A percentile compares a stretch with the other conserved stretches of the same genome.
Conservation (phyloP, 2,329 filamentous ascomycete species). For the Neodidymelliopsis sp. region DNA sequence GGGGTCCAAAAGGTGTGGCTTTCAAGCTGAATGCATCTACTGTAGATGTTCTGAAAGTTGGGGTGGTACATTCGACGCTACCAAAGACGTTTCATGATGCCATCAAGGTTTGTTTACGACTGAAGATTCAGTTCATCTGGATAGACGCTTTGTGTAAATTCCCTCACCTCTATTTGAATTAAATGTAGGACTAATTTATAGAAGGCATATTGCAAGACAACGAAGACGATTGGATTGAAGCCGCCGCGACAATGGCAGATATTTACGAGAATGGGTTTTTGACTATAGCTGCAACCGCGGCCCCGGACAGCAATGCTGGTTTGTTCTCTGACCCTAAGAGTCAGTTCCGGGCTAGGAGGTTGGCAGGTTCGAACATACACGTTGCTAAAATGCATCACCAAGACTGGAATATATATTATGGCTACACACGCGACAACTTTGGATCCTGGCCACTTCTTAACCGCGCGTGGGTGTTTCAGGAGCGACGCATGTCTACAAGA, state of each 20-base stretch:
- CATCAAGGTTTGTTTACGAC: not conserved
- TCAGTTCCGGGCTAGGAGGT: too few relatives aligned
- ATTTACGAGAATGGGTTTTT: constrained; percentile 15
- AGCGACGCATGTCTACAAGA: not conserved
- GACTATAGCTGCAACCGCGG: constrained; percentile 11
- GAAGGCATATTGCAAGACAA: constrained; percentile 13
- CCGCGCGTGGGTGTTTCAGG: constrained; percentile 6
- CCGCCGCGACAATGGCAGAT: constrained; percentile 8
- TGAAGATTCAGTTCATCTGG: not conserved
- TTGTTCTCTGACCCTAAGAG: too few relatives aligned
- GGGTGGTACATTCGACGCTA: not conserved
- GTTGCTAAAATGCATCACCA: too few relatives aligned
- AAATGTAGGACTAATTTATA: too few relatives aligned
- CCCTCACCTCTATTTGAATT: too few relatives aligned
- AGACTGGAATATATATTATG: too few relatives aligned
- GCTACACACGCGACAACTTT: too few relatives aligned
- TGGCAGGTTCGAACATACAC: too few relatives aligned
- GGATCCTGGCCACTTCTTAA: constrained; percentile 6
- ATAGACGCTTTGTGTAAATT: not conserved
- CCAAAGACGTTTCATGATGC: not conserved
- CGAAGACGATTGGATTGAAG: constrained; percentile 7
- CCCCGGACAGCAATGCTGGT: constrained; percentile 2
- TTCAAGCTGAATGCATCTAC: not conserved
- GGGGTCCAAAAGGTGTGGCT: not conserved
- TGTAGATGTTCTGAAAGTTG: not conserved